Conservation (phyloP, 225 moss, liverwort and hornwort genomes). For the Thuidium tamariscinum region DNA sequence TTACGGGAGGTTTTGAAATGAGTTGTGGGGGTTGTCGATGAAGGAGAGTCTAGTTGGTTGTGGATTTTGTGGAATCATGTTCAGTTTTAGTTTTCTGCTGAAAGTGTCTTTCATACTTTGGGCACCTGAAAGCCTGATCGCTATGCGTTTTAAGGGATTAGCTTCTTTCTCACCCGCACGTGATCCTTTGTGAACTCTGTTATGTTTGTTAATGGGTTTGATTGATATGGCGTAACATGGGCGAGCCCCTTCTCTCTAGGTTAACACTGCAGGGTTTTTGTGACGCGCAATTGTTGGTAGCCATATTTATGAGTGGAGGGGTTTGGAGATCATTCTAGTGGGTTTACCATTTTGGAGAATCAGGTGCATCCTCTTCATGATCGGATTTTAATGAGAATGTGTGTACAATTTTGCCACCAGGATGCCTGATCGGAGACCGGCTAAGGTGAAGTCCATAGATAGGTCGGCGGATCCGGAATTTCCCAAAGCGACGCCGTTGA, state of each 20-base stretch:
- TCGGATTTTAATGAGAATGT: not conserved
- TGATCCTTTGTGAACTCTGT: no score
- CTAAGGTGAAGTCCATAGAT: constrained; percentile 33
- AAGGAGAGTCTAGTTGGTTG: not conserved
- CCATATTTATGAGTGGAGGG: not conserved
- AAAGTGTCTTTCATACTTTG: not conserved
- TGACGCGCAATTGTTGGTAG: not conserved
- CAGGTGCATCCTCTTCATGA: not conserved
- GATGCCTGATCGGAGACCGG: constrained; percentile 57
- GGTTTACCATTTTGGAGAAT: not conserved
- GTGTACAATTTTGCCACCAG: not conserved
- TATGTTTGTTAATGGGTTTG: not conserved
- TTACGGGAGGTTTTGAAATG: not conserved
- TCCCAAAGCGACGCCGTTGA: constrained; percentile 51
- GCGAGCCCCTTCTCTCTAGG: not conserved
- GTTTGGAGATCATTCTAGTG: not conserved
- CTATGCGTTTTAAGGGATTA: not conserved
- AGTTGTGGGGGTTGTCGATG: not conserved
- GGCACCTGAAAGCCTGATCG: not conserved
- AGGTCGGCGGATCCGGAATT: constrained; percentile 26
- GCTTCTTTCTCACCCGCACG: no score
- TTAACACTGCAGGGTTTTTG: not conserved
- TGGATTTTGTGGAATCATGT: not conserved
- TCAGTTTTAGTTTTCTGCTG: not conserved
- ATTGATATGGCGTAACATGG: not conserved